Evolutionary conservation across 2,329 filamentous ascomycete genomes (phyloP).

Genomic region (Cytospora mali): DNA sequence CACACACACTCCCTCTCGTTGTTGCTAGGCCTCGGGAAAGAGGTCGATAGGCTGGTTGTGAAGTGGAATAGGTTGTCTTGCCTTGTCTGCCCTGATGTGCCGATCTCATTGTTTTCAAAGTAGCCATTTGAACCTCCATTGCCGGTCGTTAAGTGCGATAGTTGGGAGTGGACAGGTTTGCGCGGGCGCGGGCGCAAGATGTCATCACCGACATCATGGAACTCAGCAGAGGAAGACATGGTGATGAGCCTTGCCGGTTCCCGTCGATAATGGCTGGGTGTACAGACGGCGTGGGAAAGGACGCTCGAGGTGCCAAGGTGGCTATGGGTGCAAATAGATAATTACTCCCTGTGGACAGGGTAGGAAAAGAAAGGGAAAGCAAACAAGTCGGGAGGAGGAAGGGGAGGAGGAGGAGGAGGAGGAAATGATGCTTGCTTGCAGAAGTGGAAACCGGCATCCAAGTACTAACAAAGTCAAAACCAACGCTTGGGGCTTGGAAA

Average conservation of each 20-base stretch:
- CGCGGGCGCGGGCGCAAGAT: slow-evolving; percentile 53
- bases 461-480: too few relatives aligned
- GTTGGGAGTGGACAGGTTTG: slow-evolving; percentile 52
- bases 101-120: slow-evolving; percentile 40
- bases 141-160: slow-evolving; percentile 45
- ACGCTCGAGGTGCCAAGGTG: not conserved
- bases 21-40: not conserved
- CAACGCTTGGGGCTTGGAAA: too few relatives aligned
- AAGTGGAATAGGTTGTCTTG: slow-evolving; percentile 31
- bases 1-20: not conserved
- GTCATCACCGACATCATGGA: slow-evolving; percentile 43
- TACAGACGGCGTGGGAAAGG: not conserved
- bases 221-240: slow-evolving; percentile 37
- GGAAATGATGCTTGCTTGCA: too few relatives aligned
- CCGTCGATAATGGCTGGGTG: not conserved
- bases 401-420: too few relatives aligned
- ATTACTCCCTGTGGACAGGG: too few relatives aligned
- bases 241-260: not conserved
- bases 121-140: slow-evolving; percentile 41
- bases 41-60: slow-evolving; percentile 4
- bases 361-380: too few relatives aligned
- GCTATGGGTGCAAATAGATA: not conserved
- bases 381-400: not conserved
- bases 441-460: too few relatives aligned
- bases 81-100: slow-evolving; percentile 48